Evolutionary conservation across 306 rosid genomes (phyloP).

Genomic region (Prunus armeniaca): DNA sequence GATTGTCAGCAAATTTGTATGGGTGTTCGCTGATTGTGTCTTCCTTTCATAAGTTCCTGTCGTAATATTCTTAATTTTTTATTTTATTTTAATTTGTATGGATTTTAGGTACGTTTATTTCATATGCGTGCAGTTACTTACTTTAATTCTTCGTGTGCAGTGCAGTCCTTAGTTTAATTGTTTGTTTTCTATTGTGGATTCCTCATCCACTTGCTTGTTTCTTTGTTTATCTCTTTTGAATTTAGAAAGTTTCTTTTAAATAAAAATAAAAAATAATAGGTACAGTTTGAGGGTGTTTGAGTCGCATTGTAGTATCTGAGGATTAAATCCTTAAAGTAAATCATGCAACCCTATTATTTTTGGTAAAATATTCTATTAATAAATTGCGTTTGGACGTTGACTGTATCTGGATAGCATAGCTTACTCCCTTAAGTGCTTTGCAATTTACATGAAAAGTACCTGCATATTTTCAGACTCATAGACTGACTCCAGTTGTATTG

Average conservation of each 20-base stretch:
- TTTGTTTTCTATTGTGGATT: background rate
- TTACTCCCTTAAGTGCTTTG: background rate
- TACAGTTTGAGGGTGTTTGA: conserved; percentile 4
- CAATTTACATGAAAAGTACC: background rate
- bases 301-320: conserved; percentile 9
- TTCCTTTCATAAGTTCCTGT: background rate
- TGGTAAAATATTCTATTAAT: background rate
- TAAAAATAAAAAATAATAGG: too few relatives aligned
- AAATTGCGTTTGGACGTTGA: background rate
- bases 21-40: background rate
- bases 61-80: background rate
- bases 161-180: too few relatives aligned
- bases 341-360: background rate
- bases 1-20: background rate
- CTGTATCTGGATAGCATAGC: background rate
- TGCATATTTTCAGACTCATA: background rate
- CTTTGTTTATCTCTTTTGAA: too few relatives aligned
- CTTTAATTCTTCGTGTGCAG: background rate
- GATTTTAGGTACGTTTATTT: background rate
- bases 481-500: background rate
- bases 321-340: conserved; percentile 1
- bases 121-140: background rate
- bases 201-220: too few relatives aligned
- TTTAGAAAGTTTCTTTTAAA: background rate
- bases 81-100: background rate